Evolutionary conservation across 2,329 filamentous ascomycete species (phyloP).

Genomic region (Claviceps capensis): DNA sequence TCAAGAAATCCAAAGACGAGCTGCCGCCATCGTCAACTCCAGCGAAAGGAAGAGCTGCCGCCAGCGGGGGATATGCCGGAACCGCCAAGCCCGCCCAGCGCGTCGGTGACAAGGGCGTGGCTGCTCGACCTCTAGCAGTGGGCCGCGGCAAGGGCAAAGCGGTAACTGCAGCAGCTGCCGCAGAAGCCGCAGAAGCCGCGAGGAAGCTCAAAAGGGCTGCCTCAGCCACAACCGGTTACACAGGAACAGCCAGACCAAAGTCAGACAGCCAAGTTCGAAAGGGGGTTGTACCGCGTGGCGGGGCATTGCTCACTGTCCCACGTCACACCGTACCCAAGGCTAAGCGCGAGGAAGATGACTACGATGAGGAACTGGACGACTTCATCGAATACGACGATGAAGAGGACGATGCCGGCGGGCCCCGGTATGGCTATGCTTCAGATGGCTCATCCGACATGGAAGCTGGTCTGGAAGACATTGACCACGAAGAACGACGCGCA

Average conservation of each 20-base stretch:
- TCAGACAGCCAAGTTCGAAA: slow-evolving; percentile 23
- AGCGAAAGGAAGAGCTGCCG: slow-evolving; percentile 13
- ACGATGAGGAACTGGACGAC: slow-evolving; percentile 49
- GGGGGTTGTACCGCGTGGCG: slow-evolving; percentile 23
- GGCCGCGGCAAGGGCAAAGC: slow-evolving; percentile 9
- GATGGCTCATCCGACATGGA: slow-evolving; percentile 68
- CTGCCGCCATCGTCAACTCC: slow-evolving; percentile 11
- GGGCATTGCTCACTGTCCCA: slow-evolving; percentile 25
- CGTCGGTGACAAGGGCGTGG: slow-evolving; percentile 11
- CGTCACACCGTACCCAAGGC: slow-evolving; percentile 17
- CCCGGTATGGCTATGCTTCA: slow-evolving; percentile 42
- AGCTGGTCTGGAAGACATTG: slow-evolving; percentile 59
- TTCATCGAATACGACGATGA: slow-evolving; percentile 50
- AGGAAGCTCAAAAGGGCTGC: slow-evolving; percentile 51
- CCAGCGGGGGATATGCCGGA: slow-evolving; percentile 15
- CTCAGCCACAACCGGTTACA: slow-evolving; percentile 49
- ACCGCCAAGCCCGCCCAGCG: slow-evolving; percentile 17
- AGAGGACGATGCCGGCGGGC: slow-evolving; percentile 29
- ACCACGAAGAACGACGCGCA: slow-evolving; percentile 54
- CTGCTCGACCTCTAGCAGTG: slow-evolving; percentile 1
- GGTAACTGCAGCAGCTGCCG: not conserved
- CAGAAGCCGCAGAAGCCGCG: slow-evolving; percentile 26
- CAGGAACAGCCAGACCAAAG: slow-evolving; percentile 49
- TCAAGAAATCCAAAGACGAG: slow-evolving; percentile 36
- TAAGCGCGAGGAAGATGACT: slow-evolving; percentile 40